These are phyloP conservation scores for Hibiscus trionum DNA, from an alignment of 345 rosid species.

Conservation along the genomic window DNA sequence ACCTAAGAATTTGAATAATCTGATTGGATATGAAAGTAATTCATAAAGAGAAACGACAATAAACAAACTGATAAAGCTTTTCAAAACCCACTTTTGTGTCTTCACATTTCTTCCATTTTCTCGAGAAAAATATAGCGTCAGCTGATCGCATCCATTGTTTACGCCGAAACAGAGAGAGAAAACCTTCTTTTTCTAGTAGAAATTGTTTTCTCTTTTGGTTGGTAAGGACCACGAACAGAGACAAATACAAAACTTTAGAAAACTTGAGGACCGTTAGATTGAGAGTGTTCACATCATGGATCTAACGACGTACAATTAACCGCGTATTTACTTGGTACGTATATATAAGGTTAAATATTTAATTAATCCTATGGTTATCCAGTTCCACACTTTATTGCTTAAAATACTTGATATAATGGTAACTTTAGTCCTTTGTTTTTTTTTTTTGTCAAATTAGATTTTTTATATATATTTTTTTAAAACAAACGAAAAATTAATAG, in stretches of 20 bases:
- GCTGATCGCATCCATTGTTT: conserved; percentile 11
- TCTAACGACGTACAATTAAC: not conserved
- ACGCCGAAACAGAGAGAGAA: not conserved
- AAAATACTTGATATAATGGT: too few relatives aligned
- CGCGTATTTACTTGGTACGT: not conserved
- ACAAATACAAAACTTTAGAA: not conserved
- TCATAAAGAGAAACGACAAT: not conserved
- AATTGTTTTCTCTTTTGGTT: not conserved
- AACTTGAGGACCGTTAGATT: not conserved
- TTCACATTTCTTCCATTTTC: conserved; percentile 10
- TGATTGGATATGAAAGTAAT: not conserved
- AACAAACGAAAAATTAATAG: too few relatives aligned
- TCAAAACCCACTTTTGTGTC: not conserved
- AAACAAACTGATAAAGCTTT: not conserved
- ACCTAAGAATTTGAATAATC: conserved; percentile 1
- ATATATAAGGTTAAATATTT: too few relatives aligned
- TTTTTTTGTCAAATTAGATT: too few relatives aligned
- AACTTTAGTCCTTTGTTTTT: too few relatives aligned
- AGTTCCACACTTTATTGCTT: too few relatives aligned
- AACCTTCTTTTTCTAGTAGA: not conserved
- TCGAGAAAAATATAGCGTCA: conserved; percentile 14
- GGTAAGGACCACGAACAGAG: not conserved
- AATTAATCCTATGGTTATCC: too few relatives aligned
- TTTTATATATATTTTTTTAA: too few relatives aligned
- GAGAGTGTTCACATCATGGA: not conserved